Base-by-base conservation (phyloP, 805 yeast species). In the Candida ipomoeae region DNA sequence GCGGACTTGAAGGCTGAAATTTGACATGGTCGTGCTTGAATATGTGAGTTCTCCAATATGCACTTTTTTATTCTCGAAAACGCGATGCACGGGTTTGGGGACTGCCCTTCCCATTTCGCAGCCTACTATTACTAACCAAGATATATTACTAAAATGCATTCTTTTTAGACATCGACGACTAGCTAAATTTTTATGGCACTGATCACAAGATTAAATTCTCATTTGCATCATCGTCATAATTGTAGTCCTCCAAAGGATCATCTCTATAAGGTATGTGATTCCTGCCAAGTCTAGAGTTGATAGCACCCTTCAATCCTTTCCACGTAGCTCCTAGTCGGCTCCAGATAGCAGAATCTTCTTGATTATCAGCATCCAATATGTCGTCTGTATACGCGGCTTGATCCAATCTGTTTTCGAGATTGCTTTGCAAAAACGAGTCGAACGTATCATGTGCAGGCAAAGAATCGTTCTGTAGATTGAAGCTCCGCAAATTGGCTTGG, bases 1-100 rank as follows among this genome's bases (percentile, higher is more conserved):
- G 54, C 96, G 85, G 6, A 91, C 83, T 63, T 86, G 89, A 42
- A 71, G 59, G 13, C 74, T 73, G 23, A 71, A 58, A 58, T 69
- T 72, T 11, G 77, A 71, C 78, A 73, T 74, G 20, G 7, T 42
- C 14, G 42, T 4, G 21, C 11, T 26, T 36, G 34, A 23, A 6
- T 18, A 44, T 10, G 14, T 26, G 40, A 36, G 23, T 23, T 6
- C 20, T 14, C 26, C n/a, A 17, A n/a, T 13, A 20, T 23, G 46
- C 33, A 23, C 40, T 44, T 44, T 44, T 44, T 44, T 33, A 26
- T 13, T 23, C 39, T 35, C 26, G 14, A 6, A 17, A 10, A 15
- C 18, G 17, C 13, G 48, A 43, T 40, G 52, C 23, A 49, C 52
- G 41, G 52, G 46, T 49, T 38, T 34, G 20, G 1, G 18, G 14